Conservation (phyloP, 23 red algal species). For the Gracilariopsis chorda region DNA sequence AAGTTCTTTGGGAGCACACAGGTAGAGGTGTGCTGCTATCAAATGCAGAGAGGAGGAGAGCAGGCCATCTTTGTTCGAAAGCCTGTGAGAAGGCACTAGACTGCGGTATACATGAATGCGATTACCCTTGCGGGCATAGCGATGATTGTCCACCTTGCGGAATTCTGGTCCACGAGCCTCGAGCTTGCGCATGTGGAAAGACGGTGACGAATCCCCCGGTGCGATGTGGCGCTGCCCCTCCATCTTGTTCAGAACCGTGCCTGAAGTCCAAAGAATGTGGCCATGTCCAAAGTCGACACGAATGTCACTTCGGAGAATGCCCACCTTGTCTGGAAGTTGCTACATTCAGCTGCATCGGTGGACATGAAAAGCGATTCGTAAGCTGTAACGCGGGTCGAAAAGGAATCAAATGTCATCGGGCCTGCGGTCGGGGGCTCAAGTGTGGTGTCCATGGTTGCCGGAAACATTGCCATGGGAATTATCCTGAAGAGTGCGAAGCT, state of each 20-base stretch:
- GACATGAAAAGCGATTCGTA: slow-evolving; percentile 60
- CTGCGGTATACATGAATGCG: slow-evolving; percentile 73
- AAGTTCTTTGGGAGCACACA: neutral
- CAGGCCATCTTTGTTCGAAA: slow-evolving; percentile 51
- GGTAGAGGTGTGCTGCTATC: neutral
- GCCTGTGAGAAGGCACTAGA: slow-evolving; percentile 36
- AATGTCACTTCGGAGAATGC: slow-evolving; percentile 68
- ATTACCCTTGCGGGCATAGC: slow-evolving; percentile 61
- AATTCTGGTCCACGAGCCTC: slow-evolving; percentile 56
- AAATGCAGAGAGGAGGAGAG: slow-evolving; percentile 32
- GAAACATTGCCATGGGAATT: slow-evolving; percentile 62
- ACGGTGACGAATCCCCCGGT: slow-evolving; percentile 28
- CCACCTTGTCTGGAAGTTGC: slow-evolving; percentile 65
- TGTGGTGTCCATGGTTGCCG: slow-evolving; percentile 77
- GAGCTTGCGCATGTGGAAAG: slow-evolving; percentile 73
- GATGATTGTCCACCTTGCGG: slow-evolving; percentile 77
- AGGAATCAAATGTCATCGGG: slow-evolving; percentile 48
- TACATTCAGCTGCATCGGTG: slow-evolving; percentile 59
- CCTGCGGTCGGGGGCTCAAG: slow-evolving; percentile 58
- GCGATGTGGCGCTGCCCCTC: slow-evolving; percentile 66
- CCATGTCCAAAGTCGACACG: slow-evolving; percentile 40
- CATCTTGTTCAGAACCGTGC: slow-evolving; percentile 52
- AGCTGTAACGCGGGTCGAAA: slow-evolving; percentile 53
- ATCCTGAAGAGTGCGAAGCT: slow-evolving; percentile 41
- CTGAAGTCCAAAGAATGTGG: slow-evolving; percentile 30